phyloP scores from a whole-genome alignment of 2,329 filamentous ascomycete species.

The Plenodomus biglobosus region DNA sequence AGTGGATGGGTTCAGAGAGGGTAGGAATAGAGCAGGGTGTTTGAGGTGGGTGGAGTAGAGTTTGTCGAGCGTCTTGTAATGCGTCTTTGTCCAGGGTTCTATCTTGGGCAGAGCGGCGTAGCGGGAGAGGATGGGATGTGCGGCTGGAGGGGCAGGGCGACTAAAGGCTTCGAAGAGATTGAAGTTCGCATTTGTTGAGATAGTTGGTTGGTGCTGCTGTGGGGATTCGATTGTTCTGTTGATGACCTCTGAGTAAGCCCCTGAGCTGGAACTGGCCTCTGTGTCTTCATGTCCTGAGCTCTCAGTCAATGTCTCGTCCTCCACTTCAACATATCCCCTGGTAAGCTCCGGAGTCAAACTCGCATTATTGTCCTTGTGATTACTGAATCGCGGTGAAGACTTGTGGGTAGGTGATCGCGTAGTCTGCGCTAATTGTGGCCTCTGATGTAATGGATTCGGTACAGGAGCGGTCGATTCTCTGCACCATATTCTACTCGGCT shows the following conservation, averaged over 20 bases:
- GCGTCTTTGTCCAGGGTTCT: constrained; percentile 46
- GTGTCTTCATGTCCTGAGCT: constrained; percentile 5
- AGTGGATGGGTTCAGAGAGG: constrained; percentile 19
- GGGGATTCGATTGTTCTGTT: not conserved
- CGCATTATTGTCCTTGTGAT: not conserved
- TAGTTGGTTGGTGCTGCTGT: not conserved
- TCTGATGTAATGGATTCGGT: constrained; percentile 27
- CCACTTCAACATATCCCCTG: not conserved
- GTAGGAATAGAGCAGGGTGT: constrained; percentile 35
- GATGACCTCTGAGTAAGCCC: not conserved
- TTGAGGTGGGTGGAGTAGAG: constrained; percentile 39
- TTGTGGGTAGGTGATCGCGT: constrained; percentile 20
- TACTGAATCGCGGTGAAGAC: constrained; percentile 12
- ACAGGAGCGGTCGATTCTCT: constrained; percentile 17
- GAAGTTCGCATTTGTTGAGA: not conserved
- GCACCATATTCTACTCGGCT: constrained; percentile 29
- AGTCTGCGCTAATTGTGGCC: constrained; percentile 18
- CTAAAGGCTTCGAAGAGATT: not conserved
- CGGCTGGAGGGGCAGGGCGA: constrained; percentile 12
- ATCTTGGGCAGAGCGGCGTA: constrained; percentile 35
- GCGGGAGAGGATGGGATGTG: constrained; percentile 31
- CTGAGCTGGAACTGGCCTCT: constrained; percentile 4
- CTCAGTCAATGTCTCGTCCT: constrained; percentile 2
- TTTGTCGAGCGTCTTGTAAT: constrained; percentile 43
- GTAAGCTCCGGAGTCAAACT: not conserved